These are phyloP conservation scores for Ganoderma sp. DNA, from an alignment of 1,284 basidiomycete species.

Conservation along the genomic window DNA sequence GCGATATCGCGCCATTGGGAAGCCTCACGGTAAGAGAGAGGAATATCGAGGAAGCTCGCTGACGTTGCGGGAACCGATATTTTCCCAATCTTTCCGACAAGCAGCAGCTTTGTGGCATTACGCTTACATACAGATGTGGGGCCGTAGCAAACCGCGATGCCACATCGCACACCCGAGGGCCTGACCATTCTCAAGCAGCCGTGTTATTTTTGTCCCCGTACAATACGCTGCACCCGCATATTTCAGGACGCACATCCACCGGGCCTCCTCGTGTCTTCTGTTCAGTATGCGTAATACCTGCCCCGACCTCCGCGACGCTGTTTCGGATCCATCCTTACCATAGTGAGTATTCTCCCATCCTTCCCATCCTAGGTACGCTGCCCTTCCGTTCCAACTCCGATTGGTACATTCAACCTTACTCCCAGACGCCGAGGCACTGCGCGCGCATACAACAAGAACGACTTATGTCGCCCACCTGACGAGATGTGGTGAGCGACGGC, in stretches of 20 bases:
- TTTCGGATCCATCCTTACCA: neutral
- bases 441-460: constrained; percentile 13
- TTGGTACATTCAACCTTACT: constrained; percentile 15
- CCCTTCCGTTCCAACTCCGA: constrained; percentile 5
- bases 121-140: neutral
- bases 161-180: neutral
- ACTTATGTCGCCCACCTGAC: constrained; percentile 28
- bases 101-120: constrained; percentile 1
- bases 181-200: neutral
- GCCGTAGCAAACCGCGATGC: neutral
- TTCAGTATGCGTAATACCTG: neutral
- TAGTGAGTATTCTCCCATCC: neutral
- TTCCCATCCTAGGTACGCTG: neutral
- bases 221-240: neutral
- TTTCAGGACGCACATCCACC: neutral
- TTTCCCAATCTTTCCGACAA: neutral
- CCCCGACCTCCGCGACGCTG: neutral
- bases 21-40: neutral
- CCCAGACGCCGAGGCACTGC: constrained; percentile 5
- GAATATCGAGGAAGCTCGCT: neutral
- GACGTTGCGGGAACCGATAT: neutral
- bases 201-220: neutral
- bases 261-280: neutral
- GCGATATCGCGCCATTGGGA: constrained; percentile 1
- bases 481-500: constrained; percentile 5